phyloP scores from a whole-genome alignment of 352 stramenopile genomes.

The Saprolegnia parasitica region DNA sequence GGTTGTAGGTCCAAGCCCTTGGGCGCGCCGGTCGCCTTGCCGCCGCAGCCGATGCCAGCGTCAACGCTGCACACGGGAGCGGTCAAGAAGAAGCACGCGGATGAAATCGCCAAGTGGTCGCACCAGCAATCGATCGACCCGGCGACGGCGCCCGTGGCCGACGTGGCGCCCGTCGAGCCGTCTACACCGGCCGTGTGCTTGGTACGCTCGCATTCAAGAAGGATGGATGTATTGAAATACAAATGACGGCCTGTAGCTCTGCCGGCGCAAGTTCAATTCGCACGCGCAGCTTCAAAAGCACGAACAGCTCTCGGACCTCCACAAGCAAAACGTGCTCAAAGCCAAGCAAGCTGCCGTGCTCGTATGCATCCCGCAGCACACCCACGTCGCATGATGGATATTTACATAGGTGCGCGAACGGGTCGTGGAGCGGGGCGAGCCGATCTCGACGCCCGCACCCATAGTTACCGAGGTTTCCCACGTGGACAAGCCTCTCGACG shows the following conservation, averaged over 20 bases:
- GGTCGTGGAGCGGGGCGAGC: neutral
- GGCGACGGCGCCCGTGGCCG: neutral
- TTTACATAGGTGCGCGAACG: neutral
- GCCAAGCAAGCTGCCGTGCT: constrained; percentile 41
- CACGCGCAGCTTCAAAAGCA: constrained; percentile 72
- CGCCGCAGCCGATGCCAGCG: neutral
- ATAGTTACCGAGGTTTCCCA: neutral
- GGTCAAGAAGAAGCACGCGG: constrained; percentile 66
- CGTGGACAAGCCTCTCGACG: constrained; percentile 27
- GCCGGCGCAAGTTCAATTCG: constrained; percentile 72
- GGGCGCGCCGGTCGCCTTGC: constrained; percentile 11
- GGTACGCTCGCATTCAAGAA: too few species aligned
- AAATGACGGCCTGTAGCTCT: constrained; percentile 42
- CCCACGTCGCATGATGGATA: neutral
- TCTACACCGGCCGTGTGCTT: neutral
- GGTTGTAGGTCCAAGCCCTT: constrained; percentile 29
- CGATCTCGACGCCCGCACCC: neutral
- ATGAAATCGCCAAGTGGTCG: constrained; percentile 82
- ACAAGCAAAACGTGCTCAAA: constrained; percentile 70
- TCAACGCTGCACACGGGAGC: constrained; percentile 29
- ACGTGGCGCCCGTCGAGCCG: neutral
- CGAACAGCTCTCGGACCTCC: constrained; percentile 68
- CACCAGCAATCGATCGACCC: constrained; percentile 35
- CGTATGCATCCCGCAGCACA: neutral
- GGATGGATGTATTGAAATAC: neutral